Evolutionary conservation across 176 grass and related monocot species (phyloP).

Genomic region (Poa annua): DNA sequence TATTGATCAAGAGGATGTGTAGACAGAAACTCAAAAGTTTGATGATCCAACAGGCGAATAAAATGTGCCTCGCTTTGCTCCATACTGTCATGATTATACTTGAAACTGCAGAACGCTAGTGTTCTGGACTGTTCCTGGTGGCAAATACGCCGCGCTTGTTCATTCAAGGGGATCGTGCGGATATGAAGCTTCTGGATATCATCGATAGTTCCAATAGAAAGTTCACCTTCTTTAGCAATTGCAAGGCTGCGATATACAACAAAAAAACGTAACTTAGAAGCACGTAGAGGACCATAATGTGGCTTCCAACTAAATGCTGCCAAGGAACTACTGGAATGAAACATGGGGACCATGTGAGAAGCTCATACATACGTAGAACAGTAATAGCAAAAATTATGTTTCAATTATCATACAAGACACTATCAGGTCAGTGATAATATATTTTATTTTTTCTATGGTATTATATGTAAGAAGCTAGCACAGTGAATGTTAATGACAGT

Average conservation of each 20-base stretch:
- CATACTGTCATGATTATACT: conserved; percentile 51
- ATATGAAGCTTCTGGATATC: conserved; percentile 98
- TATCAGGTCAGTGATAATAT: neutral
- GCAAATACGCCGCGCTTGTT: conserved; percentile 89
- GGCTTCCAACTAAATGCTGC: neutral
- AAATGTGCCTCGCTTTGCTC: conserved; percentile 89
- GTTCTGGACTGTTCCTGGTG: conserved; percentile 91
- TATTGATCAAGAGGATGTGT: conserved; percentile 76
- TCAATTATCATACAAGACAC: neutral
- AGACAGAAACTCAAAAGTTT: conserved; percentile 85
- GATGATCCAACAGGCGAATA: conserved; percentile 81
- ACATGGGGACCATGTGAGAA: neutral
- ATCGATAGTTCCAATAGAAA: conserved; percentile 89
- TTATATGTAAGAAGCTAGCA: neutral
- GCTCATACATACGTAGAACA: neutral
- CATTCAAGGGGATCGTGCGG: conserved; percentile 81
- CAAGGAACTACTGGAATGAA: conserved; percentile 1
- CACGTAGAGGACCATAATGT: conserved; percentile 11
- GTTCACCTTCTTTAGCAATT: conserved; percentile 94
- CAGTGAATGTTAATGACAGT: neutral
- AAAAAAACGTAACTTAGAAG: conserved; percentile 14
- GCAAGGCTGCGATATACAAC: conserved; percentile 60
- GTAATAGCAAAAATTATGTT: neutral
- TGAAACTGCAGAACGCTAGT: conserved; percentile 77
- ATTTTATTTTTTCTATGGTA: neutral